A percentile compares a stretch with the other conserved stretches of the same genome.
Conservation (phyloP, 2,329 filamentous ascomycete genomes). For the Anisogramma anomala region DNA sequence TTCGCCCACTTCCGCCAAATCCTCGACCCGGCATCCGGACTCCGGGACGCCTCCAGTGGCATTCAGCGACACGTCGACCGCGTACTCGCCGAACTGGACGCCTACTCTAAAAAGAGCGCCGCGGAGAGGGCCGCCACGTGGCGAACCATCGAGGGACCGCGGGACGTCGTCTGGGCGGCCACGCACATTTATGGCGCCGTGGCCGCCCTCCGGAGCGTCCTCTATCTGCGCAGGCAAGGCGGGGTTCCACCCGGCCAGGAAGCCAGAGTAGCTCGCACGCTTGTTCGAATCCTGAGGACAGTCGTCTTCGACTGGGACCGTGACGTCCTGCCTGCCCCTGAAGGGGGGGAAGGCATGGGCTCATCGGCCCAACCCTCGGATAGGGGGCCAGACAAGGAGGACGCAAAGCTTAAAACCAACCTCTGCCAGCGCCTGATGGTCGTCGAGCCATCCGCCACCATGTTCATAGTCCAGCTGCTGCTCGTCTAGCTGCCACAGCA, state of each 20-base stretch:
- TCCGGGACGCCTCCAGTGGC: conserved; percentile 36
- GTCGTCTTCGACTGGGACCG: conserved; percentile 25
- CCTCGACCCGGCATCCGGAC: conserved; percentile 31
- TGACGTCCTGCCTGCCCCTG: not conserved
- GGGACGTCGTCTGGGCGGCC: conserved; percentile 38
- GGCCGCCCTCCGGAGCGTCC: conserved; percentile 30
- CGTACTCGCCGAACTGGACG: conserved; percentile 34
- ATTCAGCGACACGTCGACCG: conserved; percentile 36
- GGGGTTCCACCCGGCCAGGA: conserved; percentile 29
- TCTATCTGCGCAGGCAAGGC: conserved; percentile 27
- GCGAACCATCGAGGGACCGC: conserved; percentile 22
- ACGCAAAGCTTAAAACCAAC: too few relatives aligned
- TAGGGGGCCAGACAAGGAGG: too few relatives aligned
- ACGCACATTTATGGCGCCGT: conserved; percentile 33
- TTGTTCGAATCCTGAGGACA: conserved; percentile 36
- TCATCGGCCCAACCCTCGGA: not conserved
- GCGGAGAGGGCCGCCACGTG: not conserved
- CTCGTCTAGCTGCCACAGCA: conserved; percentile 34
- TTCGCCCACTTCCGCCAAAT: conserved; percentile 40
- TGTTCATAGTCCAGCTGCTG: conserved; percentile 35
- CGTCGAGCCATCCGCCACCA: conserved; percentile 26
- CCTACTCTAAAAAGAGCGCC: conserved; percentile 17
- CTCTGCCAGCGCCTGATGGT: conserved; percentile 38
- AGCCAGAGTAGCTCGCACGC: conserved; percentile 33
- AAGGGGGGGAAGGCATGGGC: not conserved